Evolutionary conservation across 2,329 filamentous ascomycete genomes (phyloP).

Genomic region (Hymenoscyphus fructigenus): DNA sequence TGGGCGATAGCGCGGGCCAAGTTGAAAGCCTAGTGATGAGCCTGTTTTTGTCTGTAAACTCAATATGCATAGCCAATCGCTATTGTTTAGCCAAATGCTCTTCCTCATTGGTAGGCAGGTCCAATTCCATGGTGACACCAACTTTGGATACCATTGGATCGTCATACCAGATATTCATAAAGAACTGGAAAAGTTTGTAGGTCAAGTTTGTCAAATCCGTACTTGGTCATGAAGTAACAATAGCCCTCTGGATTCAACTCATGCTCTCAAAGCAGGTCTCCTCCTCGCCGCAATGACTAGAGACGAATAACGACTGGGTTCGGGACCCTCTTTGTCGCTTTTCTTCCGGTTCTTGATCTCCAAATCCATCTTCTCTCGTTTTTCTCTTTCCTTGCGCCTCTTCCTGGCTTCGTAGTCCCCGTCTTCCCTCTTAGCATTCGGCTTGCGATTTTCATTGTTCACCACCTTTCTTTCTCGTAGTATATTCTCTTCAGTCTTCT

Average conservation of each 20-base stretch:
- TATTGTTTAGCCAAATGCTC: too few relatives aligned
- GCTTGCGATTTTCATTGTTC: not conserved
- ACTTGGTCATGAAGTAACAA: not conserved
- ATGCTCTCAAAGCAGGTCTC: not conserved
- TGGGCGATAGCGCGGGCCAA: too few relatives aligned
- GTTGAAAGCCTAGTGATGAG: too few relatives aligned
- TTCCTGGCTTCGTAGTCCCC: not conserved
- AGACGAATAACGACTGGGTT: not conserved
- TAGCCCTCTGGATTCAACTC: not conserved
- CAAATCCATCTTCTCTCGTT: slow-evolving; percentile 8
- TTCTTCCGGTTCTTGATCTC: slow-evolving; percentile 14
- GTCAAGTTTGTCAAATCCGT: not conserved
- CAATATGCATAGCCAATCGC: too few relatives aligned
- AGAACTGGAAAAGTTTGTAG: too few relatives aligned
- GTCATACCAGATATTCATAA: too few relatives aligned
- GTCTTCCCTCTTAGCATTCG: not conserved
- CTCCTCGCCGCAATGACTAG: not conserved
- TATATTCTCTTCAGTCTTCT: not conserved
- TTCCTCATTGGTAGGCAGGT: too few relatives aligned
- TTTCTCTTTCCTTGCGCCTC: slow-evolving; percentile 9
- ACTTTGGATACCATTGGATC: too few relatives aligned
- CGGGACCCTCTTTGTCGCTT: slow-evolving; percentile 5
- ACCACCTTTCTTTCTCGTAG: not conserved
- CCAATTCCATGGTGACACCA: too few relatives aligned
- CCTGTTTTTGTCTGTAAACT: too few relatives aligned